Conservation (phyloP, 169 alveolate species). For the Perkinsus olseni region DNA sequence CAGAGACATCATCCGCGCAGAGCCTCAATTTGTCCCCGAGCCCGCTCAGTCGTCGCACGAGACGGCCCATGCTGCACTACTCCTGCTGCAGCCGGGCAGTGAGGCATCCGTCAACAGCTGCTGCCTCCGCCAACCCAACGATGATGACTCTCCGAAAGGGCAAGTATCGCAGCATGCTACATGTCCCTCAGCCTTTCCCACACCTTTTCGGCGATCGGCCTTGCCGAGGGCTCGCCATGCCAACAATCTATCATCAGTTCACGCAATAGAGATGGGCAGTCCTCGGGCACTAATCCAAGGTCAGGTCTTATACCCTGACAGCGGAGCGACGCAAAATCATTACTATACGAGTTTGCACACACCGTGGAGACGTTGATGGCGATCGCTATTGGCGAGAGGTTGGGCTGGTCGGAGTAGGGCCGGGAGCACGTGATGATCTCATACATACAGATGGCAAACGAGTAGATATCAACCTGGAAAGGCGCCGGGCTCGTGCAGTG, state of each 20-base stretch:
- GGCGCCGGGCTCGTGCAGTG: too few species aligned
- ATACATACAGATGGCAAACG: slow-evolving; percentile 42
- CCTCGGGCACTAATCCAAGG: slow-evolving; percentile 20
- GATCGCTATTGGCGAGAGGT: not conserved
- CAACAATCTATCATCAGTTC: slow-evolving; percentile 52
- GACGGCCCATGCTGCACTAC: not conserved
- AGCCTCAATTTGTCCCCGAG: not conserved
- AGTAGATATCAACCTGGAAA: slow-evolving; percentile 34
- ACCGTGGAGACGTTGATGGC: not conserved
- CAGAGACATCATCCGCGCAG: not conserved
- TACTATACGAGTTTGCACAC: not conserved
- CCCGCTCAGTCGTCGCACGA: not conserved
- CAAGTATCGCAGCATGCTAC: not conserved
- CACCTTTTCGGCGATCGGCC: slow-evolving; percentile 34
- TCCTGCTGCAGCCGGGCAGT: too few species aligned
- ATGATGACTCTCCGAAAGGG: not conserved
- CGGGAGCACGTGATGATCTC: slow-evolving; percentile 40
- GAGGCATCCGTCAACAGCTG: too few species aligned
- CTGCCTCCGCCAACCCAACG: too few species aligned
- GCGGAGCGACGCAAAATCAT: not conserved
- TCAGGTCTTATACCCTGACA: slow-evolving; percentile 32
- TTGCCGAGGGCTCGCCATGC: slow-evolving; percentile 49
- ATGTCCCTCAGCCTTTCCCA: not conserved
- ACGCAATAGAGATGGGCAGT: slow-evolving; percentile 37
- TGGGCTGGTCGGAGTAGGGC: slow-evolving; percentile 23